Evolutionary conservation across 306 rosid genomes (phyloP).

Genomic region (Dicorynia guianensis): DNA sequence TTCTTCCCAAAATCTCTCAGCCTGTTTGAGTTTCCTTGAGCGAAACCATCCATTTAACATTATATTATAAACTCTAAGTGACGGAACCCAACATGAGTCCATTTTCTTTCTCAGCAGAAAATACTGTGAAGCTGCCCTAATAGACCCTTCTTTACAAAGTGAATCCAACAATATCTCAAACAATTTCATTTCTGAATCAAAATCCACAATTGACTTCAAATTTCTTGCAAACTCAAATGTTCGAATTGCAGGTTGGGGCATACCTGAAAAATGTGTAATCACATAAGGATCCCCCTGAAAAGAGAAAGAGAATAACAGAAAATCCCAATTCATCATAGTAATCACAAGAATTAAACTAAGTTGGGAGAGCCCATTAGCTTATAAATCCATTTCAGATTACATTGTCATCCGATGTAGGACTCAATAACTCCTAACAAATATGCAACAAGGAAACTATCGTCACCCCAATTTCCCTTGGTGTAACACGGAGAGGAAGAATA

Average conservation of each 20-base stretch:
- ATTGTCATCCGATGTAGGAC: no score
- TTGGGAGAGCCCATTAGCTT: no score
- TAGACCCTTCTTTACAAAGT: slow-evolving; percentile 76
- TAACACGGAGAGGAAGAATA: slow-evolving; percentile 5
- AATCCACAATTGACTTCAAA: slow-evolving; percentile 49
- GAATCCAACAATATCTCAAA: slow-evolving; percentile 85
- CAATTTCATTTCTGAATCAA: slow-evolving; percentile 62
- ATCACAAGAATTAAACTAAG: neutral
- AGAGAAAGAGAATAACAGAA: no score
- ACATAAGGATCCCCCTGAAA: neutral
- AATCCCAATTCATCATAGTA: no score
- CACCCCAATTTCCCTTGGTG: neutral
- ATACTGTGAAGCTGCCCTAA: slow-evolving; percentile 49
- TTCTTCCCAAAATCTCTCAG: slow-evolving; percentile 82
- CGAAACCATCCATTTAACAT: slow-evolving; percentile 84
- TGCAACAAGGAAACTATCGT: neutral
- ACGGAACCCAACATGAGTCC: slow-evolving; percentile 47
- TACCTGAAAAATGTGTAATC: slow-evolving; percentile 33
- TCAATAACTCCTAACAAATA: no score
- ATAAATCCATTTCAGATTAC: no score
- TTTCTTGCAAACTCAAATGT: slow-evolving; percentile 74
- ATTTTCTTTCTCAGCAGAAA: slow-evolving; percentile 41
- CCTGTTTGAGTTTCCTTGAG: slow-evolving; percentile 77
- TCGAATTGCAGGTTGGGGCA: slow-evolving; percentile 67
- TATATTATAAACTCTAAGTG: slow-evolving; percentile 16